Evolutionary conservation across 768 basidiomycete genomes (phyloP).

Genomic region (Leccinum boreale): DNA sequence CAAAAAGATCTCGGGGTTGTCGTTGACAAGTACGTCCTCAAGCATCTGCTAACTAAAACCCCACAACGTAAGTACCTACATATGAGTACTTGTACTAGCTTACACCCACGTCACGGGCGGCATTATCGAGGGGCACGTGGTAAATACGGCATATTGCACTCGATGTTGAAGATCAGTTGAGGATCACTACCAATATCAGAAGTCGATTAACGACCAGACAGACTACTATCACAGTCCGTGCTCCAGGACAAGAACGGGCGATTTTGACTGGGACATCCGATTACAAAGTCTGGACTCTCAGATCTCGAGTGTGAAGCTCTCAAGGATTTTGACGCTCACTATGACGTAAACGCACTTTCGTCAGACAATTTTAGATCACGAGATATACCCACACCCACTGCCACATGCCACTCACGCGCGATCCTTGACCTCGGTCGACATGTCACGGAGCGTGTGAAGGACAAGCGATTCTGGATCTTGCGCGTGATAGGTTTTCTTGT

Average conservation of each 20-base stretch:
- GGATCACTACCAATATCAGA: constrained; percentile 26
- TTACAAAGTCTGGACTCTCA: constrained; percentile 2
- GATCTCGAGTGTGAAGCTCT: not conserved
- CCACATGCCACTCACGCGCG: constrained; percentile 4
- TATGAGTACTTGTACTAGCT: not conserved
- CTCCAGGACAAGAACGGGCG: not conserved
- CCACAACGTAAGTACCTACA: not conserved
- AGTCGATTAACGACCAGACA: constrained; percentile 21
- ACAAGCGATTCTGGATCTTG: not conserved
- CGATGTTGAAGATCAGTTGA: constrained; percentile 26
- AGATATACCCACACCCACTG: constrained; percentile 5
- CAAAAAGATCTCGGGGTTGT: not conserved
- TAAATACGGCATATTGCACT: constrained; percentile 12
- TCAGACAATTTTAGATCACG: constrained; percentile 1
- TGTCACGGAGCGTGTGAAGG: constrained; percentile 5
- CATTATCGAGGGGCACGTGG: constrained; percentile 4
- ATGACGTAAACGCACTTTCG: constrained; percentile 21
- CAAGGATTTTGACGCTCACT: not conserved
- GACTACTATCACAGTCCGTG: constrained; percentile 2
- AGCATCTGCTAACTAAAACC: not conserved
- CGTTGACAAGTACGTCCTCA: not conserved
- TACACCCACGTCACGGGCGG: not conserved
- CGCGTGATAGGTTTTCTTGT: not conserved
- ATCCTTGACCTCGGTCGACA: not conserved
- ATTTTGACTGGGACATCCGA: not conserved